Percentiles rank a stretch among this genome's conserved stretches.
These are phyloP conservation scores for Cryptococcus jaspeensis DNA, from an alignment of 1,284 basidiomycete genomes.

Conservation along the genomic window DNA sequence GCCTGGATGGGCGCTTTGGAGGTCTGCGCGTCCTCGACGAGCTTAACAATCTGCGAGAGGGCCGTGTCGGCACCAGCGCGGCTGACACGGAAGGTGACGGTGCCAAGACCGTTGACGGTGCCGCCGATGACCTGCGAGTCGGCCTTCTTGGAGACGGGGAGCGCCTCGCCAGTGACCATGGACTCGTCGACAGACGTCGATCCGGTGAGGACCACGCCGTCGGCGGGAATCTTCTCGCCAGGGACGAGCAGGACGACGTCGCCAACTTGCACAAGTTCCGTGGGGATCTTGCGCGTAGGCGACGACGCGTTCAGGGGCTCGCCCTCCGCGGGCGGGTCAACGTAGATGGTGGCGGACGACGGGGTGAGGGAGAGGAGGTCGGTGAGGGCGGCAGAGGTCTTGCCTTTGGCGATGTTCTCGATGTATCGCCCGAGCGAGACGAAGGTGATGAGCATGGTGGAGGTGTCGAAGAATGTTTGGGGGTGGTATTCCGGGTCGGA, in stretches of 20 bases:
- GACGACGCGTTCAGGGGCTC: conserved; percentile 60
- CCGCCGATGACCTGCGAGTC: conserved; percentile 91
- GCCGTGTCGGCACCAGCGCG: conserved; percentile 96
- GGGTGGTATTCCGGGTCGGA: conserved; percentile 66
- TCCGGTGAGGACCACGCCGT: conserved; percentile 84
- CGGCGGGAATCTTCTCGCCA: conserved; percentile 94
- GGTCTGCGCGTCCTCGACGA: conserved; percentile 97
- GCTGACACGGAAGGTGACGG: conserved; percentile 92
- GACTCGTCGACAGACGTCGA: conserved; percentile 91
- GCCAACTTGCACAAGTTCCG: conserved; percentile 90
- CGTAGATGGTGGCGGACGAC: conserved; percentile 92
- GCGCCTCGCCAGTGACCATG: conserved; percentile 95
- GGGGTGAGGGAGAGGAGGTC: conserved; percentile 94
- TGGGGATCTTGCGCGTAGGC: conserved; percentile 83
- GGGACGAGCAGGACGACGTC: conserved; percentile 93
- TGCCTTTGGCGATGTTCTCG: conserved; percentile 95
- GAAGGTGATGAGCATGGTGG: conserved; percentile 97
- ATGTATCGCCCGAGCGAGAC: conserved; percentile 93
- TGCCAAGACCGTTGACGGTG: conserved; percentile 93
- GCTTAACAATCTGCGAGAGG: conserved; percentile 89
- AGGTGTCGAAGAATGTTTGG: conserved; percentile 95
- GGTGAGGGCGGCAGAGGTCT: conserved; percentile 92
- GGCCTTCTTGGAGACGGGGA: conserved; percentile 78
- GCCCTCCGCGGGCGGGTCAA: conserved; percentile 49
- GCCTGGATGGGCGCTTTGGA: conserved; percentile 97